Conservation (phyloP, 2,329 filamentous ascomycete genomes). For the Stemphylium beticola region DNA sequence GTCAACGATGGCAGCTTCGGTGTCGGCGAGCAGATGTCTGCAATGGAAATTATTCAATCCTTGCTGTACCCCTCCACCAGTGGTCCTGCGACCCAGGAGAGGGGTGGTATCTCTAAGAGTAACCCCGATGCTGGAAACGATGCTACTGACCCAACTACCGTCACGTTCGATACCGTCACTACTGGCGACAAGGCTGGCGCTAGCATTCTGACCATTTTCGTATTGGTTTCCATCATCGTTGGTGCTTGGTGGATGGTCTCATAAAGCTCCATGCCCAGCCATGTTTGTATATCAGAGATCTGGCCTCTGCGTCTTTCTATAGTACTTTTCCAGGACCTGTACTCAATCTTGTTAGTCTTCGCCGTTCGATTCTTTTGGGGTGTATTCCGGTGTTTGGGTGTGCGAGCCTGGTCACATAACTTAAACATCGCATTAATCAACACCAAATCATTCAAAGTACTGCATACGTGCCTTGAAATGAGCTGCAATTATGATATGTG, state of each 20-base stretch:
- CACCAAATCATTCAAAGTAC: neutral
- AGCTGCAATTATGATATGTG: too few relatives aligned
- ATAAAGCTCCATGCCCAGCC: conserved; percentile 21
- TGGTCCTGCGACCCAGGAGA: conserved; percentile 54
- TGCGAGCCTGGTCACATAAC: neutral
- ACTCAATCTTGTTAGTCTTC: neutral
- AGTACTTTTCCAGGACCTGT: neutral
- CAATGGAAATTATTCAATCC: conserved; percentile 60
- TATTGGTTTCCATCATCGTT: conserved; percentile 62
- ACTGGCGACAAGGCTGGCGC: conserved; percentile 72
- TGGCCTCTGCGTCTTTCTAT: neutral
- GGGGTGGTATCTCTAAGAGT: conserved; percentile 60
- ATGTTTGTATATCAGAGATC: conserved; percentile 2
- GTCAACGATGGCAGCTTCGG: conserved; percentile 58
- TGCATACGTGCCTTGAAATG: too few relatives aligned
- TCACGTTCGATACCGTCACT: conserved; percentile 52
- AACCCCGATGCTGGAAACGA: conserved; percentile 51
- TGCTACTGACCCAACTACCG: conserved; percentile 33
- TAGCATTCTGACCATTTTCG: conserved; percentile 66
- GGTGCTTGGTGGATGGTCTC: conserved; percentile 63
- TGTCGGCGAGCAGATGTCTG: conserved; percentile 66
- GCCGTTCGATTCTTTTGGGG: neutral
- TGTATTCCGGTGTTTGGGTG: neutral
- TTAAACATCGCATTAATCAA: neutral
- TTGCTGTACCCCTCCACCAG: conserved; percentile 46